These are phyloP conservation scores for Sphaerulina musiva DNA, from an alignment of 2,329 filamentous ascomycete genomes.

Conservation along the genomic window DNA sequence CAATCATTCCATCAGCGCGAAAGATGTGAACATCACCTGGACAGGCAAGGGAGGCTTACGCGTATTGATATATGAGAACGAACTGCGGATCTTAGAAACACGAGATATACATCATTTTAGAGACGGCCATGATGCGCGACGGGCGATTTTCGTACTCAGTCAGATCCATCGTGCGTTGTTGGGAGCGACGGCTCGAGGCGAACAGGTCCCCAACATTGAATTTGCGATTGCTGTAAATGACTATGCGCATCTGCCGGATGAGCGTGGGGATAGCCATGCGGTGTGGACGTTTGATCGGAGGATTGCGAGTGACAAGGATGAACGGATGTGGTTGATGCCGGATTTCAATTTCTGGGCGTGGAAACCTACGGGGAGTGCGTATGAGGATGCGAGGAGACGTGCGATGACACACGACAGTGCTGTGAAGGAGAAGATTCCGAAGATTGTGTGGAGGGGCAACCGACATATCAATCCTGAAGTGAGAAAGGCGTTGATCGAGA, in stretches of 20 bases:
- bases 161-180: slow-evolving; percentile 42
- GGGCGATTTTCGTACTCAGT: slow-evolving; percentile 35
- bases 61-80: slow-evolving; percentile 23
- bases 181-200: slow-evolving; percentile 32
- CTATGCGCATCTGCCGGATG: slow-evolving; percentile 21
- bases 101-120: slow-evolving; percentile 21
- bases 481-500: background rate
- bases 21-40: slow-evolving; percentile 19
- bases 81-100: slow-evolving; percentile 22
- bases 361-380: slow-evolving; percentile 5
- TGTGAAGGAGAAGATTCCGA: slow-evolving; percentile 6
- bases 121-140: slow-evolving; percentile 11
- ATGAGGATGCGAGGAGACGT: slow-evolving; percentile 8
- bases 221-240: slow-evolving; percentile 46
- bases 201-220: slow-evolving; percentile 41
- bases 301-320: slow-evolving; percentile 27
- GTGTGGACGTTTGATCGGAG: slow-evolving; percentile 21
- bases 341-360: slow-evolving; percentile 45
- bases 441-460: slow-evolving; percentile 15
- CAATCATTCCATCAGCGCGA: slow-evolving; percentile 11
- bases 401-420: slow-evolving; percentile 1
- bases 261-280: slow-evolving; percentile 14
- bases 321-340: slow-evolving; percentile 46
- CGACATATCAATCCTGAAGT: slow-evolving; percentile 18
- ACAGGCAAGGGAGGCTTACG: slow-evolving; percentile 19